Percentiles rank a stretch among this genome's conserved stretches.
Conservation (phyloP, 306 rosid species). For the Clitoria ternatea region DNA sequence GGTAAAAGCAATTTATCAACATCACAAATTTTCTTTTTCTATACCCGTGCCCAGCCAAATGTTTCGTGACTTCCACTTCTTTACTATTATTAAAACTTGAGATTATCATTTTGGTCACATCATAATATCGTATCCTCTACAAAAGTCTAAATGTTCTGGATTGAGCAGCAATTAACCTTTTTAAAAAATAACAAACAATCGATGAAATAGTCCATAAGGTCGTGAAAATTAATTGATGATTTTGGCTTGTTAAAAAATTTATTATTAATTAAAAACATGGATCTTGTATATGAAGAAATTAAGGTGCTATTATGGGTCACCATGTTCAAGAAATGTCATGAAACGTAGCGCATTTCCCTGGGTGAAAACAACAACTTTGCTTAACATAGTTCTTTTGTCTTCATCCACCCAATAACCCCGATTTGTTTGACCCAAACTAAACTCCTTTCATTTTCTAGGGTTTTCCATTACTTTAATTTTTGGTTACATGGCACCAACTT, state of each 20-base stretch:
- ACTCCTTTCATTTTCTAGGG: conserved; percentile 36
- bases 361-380: conserved; percentile 49
- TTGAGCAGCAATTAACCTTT: background rate
- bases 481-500: conserved; percentile 29
- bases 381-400: conserved; percentile 44
- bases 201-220: too few relatives aligned
- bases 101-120: conserved; percentile 26
- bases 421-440: conserved; percentile 40
- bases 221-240: background rate
- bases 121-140: conserved; percentile 4
- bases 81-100: background rate
- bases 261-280: background rate
- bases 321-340: conserved; percentile 38
- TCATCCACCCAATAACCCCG: conserved; percentile 39
- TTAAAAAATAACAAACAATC: background rate
- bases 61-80: conserved; percentile 27
- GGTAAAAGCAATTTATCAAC: conserved; percentile 7
- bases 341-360: conserved; percentile 44
- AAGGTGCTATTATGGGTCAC: conserved; percentile 30
- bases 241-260: too few relatives aligned
- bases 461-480: conserved; percentile 27
- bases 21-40: background rate
- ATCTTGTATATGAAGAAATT: background rate
- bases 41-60: background rate
- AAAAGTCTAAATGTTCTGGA: conserved; percentile 17